phyloP scores from a whole-genome alignment of 208 protist genomes.

The Crithidia fasciculata region DNA sequence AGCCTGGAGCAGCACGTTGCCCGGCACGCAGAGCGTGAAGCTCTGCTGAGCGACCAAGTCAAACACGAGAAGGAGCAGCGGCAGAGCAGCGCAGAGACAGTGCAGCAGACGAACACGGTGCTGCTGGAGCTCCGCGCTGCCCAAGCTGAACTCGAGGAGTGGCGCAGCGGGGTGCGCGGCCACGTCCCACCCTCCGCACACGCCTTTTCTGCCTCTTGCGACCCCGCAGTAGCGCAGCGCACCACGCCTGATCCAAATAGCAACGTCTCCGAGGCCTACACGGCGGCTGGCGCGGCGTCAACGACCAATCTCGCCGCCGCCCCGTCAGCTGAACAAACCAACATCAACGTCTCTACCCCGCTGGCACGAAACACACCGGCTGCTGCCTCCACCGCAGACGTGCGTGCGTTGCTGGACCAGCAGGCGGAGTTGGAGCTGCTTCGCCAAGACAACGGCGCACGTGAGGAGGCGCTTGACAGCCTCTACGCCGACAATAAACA shows the following conservation, averaged over 20 bases:
- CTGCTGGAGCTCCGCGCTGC: constrained; percentile 3
- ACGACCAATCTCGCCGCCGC: not conserved
- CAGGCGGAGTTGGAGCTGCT: constrained; percentile 25
- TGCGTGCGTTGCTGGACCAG: not conserved
- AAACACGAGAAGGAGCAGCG: constrained; percentile 20
- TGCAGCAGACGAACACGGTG: not conserved
- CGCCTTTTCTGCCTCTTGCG: too few relatives aligned
- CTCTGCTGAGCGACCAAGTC: constrained; percentile 18
- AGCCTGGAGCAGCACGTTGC: constrained; percentile 24
- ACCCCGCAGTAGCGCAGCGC: too few relatives aligned
- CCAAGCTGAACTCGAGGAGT: constrained; percentile 10
- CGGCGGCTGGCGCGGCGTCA: not conserved
- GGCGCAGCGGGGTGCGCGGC: not conserved
- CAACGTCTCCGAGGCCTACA: not conserved
- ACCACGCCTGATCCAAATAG: not conserved
- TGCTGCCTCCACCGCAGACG: not conserved
- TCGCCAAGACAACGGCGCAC: constrained; percentile 32
- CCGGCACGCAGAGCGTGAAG: constrained; percentile 29
- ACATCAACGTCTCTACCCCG: not conserved
- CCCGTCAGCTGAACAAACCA: not conserved
- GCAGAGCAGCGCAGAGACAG: not conserved
- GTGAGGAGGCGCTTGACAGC: constrained; percentile 49
- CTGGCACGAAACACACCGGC: not conserved
- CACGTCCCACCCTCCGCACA: too few relatives aligned
- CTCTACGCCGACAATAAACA: constrained; percentile 47